phyloP scores from a whole-genome alignment of 2,329 filamentous ascomycete genomes.

The Penicillium aurantiogriseum region DNA sequence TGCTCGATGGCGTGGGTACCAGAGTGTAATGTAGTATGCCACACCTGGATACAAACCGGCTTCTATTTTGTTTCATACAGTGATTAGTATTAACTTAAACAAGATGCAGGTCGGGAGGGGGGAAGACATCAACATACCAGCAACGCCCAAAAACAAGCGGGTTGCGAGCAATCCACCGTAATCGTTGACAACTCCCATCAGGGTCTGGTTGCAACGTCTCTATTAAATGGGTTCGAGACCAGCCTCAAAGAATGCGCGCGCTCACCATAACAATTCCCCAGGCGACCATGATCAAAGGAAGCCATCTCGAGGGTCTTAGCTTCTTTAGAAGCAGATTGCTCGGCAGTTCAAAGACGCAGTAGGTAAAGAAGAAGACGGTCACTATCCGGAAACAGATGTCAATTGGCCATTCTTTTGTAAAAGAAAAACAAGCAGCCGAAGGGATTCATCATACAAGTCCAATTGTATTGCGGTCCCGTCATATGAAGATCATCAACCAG shows the following conservation, averaged over 20 bases:
- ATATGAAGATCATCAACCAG: slow-evolving; percentile 30
- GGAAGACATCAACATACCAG: slow-evolving; percentile 20
- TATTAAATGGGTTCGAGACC: not conserved
- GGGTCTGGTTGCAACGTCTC: slow-evolving; percentile 28
- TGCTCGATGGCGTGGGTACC: slow-evolving; percentile 46
- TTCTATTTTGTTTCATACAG: slow-evolving; percentile 25
- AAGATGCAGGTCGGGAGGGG: not conserved
- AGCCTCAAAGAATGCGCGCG: not conserved
- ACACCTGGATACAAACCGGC: slow-evolving; percentile 46
- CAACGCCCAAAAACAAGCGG: slow-evolving; percentile 47
- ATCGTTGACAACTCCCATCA: slow-evolving; percentile 50
- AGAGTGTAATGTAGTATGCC: slow-evolving; percentile 47
- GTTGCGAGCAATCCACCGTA: slow-evolving; percentile 47
- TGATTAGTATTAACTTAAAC: not conserved
- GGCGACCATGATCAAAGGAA: slow-evolving; percentile 35
- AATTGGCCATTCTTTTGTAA: not conserved
- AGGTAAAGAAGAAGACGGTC: slow-evolving; percentile 33
- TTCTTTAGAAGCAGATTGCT: slow-evolving; percentile 25
- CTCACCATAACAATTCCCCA: slow-evolving; percentile 50
- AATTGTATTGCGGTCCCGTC: slow-evolving; percentile 33
- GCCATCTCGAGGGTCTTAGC: slow-evolving; percentile 28
- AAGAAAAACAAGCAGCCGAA: not conserved
- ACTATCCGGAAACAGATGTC: slow-evolving; percentile 14
- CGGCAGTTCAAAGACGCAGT: slow-evolving; percentile 21
- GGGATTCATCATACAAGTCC: slow-evolving; percentile 22